phyloP scores from a whole-genome alignment of 129 eudicot species.

The Artemisia annua region DNA sequence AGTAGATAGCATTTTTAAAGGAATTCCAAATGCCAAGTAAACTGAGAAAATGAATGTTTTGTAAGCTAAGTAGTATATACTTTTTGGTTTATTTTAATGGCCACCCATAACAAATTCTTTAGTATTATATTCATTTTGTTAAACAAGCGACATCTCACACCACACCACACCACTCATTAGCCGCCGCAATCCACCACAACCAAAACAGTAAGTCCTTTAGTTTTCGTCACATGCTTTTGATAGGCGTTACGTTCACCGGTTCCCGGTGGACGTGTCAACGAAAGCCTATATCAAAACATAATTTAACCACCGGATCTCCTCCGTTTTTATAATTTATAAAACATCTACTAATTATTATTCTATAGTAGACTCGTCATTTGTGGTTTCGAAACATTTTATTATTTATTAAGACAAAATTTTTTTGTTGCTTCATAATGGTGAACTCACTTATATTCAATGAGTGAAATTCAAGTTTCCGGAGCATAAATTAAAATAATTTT shows the following conservation, averaged over 20 bases:
- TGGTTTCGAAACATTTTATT: constrained; percentile 10
- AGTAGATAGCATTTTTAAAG: too few species aligned
- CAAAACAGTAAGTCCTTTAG: too few species aligned
- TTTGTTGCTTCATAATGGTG: constrained; percentile 40
- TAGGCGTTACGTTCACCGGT: constrained; percentile 74
- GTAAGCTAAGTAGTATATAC: too few species aligned
- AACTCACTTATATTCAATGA: constrained; percentile 14
- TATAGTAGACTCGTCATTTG: neutral
- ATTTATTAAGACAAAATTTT: neutral
- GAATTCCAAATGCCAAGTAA: too few species aligned
- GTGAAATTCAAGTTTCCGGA: constrained; percentile 40
- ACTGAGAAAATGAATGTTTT: too few species aligned
- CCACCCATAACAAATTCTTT: too few species aligned
- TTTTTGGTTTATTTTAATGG: too few species aligned
- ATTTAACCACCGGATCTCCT: constrained; percentile 21
- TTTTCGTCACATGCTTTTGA: constrained; percentile 41
- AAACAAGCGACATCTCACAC: too few species aligned
- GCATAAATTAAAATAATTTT: constrained; percentile 22
- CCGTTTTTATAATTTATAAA: neutral
- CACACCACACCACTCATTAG: too few species aligned
- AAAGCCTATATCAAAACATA: constrained; percentile 50
- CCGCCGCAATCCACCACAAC: too few species aligned
- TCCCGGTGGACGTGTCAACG: constrained; percentile 67
- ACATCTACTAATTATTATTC: constrained; percentile 6
- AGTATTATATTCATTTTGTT: too few species aligned